phyloP scores from a whole-genome alignment of 208 protist genomes.

The Acanthamoeba healyi region DNA sequence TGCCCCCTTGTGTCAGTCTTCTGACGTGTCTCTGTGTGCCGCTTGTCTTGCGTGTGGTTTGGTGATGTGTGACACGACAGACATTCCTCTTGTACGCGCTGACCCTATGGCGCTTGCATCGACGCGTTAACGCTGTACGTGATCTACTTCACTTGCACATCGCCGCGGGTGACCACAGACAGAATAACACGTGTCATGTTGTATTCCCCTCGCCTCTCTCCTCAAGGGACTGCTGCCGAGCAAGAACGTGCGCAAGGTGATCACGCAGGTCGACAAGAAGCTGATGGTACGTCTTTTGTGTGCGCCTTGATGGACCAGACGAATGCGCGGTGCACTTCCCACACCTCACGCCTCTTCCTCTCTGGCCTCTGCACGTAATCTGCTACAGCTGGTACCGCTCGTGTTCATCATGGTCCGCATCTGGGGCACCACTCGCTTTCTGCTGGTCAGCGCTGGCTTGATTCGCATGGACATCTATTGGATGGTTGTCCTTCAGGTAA shows the following conservation, averaged over 20 bases:
- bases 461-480: slow-evolving; percentile 64
- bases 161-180: too few relatives aligned
- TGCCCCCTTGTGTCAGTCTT: too few relatives aligned
- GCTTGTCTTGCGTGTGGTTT: too few relatives aligned
- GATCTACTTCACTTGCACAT: background rate
- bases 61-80: too few relatives aligned
- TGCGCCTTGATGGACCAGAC: too few relatives aligned
- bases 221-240: slow-evolving; percentile 41
- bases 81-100: slow-evolving; percentile 45
- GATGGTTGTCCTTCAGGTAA: slow-evolving; percentile 71
- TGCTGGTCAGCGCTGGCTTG: slow-evolving; percentile 7
- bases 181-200: too few relatives aligned
- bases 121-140: slow-evolving; percentile 21
- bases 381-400: slow-evolving; percentile 12
- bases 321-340: too few relatives aligned
- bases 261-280: slow-evolving; percentile 26
- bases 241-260: slow-evolving; percentile 50
- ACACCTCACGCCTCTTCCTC: too few relatives aligned
- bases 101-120: slow-evolving; percentile 23
- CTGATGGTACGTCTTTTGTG: slow-evolving; percentile 1
- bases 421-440: slow-evolving; percentile 73
- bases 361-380: background rate
- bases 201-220: too few relatives aligned
- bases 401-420: slow-evolving; percentile 77
- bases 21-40: background rate